Percentiles rank a stretch among this genome's conserved stretches.
phyloP scores from a whole-genome alignment of 2,329 filamentous ascomycete genomes.

The Emericellopsis atlantica region DNA sequence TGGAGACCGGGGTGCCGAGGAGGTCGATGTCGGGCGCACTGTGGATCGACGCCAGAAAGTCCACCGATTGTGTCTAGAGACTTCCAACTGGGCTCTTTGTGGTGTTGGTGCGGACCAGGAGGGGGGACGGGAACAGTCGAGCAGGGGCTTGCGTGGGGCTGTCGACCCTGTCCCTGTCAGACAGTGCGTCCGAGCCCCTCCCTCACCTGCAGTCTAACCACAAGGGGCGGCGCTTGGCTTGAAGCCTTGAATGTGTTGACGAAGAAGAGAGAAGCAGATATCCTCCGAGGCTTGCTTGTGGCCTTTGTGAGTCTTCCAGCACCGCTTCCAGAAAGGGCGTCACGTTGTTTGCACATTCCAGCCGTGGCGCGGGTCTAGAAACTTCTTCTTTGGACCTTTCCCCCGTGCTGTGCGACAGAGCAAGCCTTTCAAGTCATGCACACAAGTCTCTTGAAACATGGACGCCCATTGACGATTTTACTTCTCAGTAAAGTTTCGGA shows the following conservation, averaged over 20 bases:
- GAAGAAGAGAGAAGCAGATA: constrained; percentile 22
- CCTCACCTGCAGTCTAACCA: constrained; percentile 1
- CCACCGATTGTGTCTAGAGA: constrained; percentile 1
- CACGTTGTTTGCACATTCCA: neutral
- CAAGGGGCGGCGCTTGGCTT: constrained; percentile 1
- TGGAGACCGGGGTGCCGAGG: constrained; percentile 9
- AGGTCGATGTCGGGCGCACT: constrained; percentile 4
- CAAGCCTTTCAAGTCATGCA: too few species aligned
- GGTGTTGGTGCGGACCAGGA: constrained; percentile 5
- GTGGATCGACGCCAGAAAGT: constrained; percentile 3
- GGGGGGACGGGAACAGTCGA: constrained; percentile 2
- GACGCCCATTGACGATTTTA: too few species aligned
- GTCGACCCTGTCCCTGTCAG: neutral
- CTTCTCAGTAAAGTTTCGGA: too few species aligned
- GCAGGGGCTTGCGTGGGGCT: constrained; percentile 1
- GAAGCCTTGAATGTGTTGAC: constrained; percentile 5
- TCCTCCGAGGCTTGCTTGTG: constrained; percentile 25
- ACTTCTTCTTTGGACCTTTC: too few species aligned
- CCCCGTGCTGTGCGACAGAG: too few species aligned
- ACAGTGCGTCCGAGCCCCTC: neutral
- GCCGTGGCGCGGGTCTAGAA: neutral
- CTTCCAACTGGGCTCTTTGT: neutral
- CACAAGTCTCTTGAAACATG: too few species aligned
- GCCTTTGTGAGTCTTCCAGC: neutral
- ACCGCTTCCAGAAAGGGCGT: neutral